Percentiles rank a stretch among this genome's conserved stretches.
Conservation (phyloP, 441 rosid species). For the Adansonia grandidieri region DNA sequence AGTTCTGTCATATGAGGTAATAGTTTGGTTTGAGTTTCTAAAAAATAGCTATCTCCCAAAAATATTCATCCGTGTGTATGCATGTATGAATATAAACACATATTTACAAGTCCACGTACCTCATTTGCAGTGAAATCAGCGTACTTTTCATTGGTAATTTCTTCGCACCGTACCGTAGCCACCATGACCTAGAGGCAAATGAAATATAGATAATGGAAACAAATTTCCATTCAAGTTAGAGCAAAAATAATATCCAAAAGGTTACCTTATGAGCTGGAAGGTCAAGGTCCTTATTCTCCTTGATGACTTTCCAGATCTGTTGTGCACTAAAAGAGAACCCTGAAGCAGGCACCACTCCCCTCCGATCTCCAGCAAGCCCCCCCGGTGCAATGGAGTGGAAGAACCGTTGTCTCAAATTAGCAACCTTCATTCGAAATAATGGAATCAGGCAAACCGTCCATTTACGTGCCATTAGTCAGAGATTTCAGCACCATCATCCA, state of each 20-base stretch:
- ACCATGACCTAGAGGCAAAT: slow-evolving; percentile 86
- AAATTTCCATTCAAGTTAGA: neutral
- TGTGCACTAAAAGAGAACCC: slow-evolving; percentile 96
- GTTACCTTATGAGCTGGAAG: slow-evolving; percentile 99
- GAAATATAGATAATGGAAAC: slow-evolving; percentile 21
- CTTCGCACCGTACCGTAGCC: slow-evolving; percentile 99
- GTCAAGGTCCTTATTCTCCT: slow-evolving; percentile 98
- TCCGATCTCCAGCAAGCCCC: slow-evolving; percentile 99
- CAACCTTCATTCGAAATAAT: slow-evolving; percentile 57
- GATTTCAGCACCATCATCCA: slow-evolving; percentile 1
- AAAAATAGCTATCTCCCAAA: neutral
- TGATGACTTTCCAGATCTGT: slow-evolving; percentile 95
- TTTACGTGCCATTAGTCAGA: slow-evolving; percentile 22
- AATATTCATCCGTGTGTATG: slow-evolving; percentile 1
- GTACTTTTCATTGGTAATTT: slow-evolving; percentile 84
- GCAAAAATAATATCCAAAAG: slow-evolving; percentile 21
- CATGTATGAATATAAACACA: slow-evolving; percentile 14
- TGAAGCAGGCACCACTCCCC: slow-evolving; percentile 98
- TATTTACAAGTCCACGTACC: slow-evolving; percentile 43
- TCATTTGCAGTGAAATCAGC: slow-evolving; percentile 62
- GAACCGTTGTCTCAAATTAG: slow-evolving; percentile 83
- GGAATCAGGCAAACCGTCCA: slow-evolving; percentile 22
- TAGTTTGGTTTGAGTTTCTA: neutral
- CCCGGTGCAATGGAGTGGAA: slow-evolving; percentile 96
- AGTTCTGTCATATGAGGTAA: slow-evolving; percentile 53